Base-by-base conservation (phyloP, 2,329 filamentous ascomycete species). In the Calycina herbarum region DNA sequence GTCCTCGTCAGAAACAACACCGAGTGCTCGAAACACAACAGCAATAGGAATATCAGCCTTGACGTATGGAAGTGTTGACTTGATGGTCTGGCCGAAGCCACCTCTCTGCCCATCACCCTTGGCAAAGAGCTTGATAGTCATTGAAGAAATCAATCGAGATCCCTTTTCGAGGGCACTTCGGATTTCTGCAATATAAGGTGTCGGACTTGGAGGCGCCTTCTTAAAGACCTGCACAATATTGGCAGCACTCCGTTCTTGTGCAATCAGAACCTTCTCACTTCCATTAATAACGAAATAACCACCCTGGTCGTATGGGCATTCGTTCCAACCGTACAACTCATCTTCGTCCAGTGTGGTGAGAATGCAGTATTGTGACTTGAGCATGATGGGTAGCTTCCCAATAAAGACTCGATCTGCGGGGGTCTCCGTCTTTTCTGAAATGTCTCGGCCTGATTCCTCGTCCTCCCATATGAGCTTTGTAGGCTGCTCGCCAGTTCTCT, bases 281-380 rank as follows among this genome's bases (percentile, higher is more conserved):
- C 95, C 95, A 80, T 99, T 99, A 84, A 99, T 99, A 74, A 99
- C 93, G 76, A 99, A 99, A 79, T 99, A 99, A 71, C 95, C 95
- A 72, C 95, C 95, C 76, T 97, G 95, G 75, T 99, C 95, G 78
- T 97, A 99, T 0, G 95, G 95, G 72, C 95, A 99, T 79, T 99
- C 95, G 76, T 97, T 97, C 78, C 96, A 89, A 58, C 91, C 85
- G 77, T 96, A 98, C 1, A 99, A 84, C 60, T 92, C 90, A 62
- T 95, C 89, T 70, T 98, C 94, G 59, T 87, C 86, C 76, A 96
- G 87, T 71, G 90, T 89, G 72, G 91, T 91, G 71, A 99, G 80
- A 70, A 96, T 92, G 79, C 95, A 99, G 73, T 96, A 95, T 78
- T 94, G 92, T 35, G 94, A 97, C 81, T 97, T 97, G 73, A 99